Conservation (phyloP, 805 yeast species). For the Candida berthetii region DNA sequence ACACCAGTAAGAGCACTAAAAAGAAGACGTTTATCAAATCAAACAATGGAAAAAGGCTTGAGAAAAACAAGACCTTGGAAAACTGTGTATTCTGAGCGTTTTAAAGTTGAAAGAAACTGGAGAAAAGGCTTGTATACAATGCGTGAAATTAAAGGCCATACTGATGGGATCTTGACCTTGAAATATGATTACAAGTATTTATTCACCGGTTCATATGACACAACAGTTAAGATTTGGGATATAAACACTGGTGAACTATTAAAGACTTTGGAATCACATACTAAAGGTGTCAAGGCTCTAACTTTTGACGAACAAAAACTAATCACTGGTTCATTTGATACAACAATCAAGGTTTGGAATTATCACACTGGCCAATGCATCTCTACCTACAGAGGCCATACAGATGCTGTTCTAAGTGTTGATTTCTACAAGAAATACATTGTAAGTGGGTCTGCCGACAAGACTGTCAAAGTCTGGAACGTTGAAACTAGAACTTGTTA, state of each 20-base stretch:
- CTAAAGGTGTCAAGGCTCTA: constrained; percentile 78
- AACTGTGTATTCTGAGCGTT: constrained; percentile 86
- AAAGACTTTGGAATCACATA: constrained; percentile 81
- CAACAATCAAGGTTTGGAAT: constrained; percentile 93
- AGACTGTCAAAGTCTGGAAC: constrained; percentile 93
- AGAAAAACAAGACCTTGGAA: constrained; percentile 85
- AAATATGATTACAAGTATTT: constrained; percentile 76
- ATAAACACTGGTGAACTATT: constrained; percentile 70
- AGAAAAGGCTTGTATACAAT: constrained; percentile 68
- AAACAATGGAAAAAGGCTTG: constrained; percentile 13
- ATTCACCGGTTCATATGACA: constrained; percentile 90
- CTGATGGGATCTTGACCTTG: constrained; percentile 82
- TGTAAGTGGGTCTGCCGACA: constrained; percentile 91
- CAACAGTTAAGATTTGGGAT: constrained; percentile 91
- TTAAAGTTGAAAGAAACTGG: constrained; percentile 92
- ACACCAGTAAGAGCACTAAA: constrained; percentile 3
- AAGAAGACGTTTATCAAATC: constrained; percentile 21
- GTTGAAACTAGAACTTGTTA: constrained; percentile 89
- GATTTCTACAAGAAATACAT: constrained; percentile 78
- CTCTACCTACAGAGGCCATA: constrained; percentile 90
- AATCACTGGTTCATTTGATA: constrained; percentile 88
- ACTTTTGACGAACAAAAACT: constrained; percentile 85
- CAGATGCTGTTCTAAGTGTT: constrained; percentile 76
- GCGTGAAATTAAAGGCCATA: constrained; percentile 70
- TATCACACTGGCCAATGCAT: constrained; percentile 91